Percentiles rank a stretch among this genome's conserved stretches.
phyloP scores from a whole-genome alignment of 139 green algal genomes.

The Chlamydomonas sp. region DNA sequence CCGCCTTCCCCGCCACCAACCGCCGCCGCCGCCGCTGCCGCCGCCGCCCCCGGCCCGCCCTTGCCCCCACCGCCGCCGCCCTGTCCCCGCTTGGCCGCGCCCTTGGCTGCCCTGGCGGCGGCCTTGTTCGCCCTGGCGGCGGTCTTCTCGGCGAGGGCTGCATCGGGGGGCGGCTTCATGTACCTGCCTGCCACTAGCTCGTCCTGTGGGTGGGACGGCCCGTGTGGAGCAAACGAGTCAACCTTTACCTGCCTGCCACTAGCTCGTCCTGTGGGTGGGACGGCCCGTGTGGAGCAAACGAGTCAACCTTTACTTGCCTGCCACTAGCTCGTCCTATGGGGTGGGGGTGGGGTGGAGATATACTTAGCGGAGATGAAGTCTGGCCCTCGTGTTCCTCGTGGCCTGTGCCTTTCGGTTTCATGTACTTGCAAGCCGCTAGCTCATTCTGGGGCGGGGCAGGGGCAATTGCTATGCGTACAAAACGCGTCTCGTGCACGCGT shows the following conservation, averaged over 20 bases:
- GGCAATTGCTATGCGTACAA: too few species aligned
- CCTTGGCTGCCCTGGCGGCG: constrained; percentile 31
- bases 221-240: background rate
- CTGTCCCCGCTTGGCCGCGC: background rate
- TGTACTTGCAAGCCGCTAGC: too few species aligned
- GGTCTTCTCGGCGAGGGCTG: constrained; percentile 70
- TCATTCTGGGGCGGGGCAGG: too few species aligned
- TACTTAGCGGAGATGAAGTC: too few species aligned
- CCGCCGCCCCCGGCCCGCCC: constrained; percentile 10
- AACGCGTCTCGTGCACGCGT: too few species aligned
- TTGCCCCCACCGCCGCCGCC: background rate
- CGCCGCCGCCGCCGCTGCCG: background rate
- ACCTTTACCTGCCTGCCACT: constrained; percentile 63
- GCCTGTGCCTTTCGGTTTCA: too few species aligned
- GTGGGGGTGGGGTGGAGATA: background rate
- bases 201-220: constrained; percentile 53
- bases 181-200: constrained; percentile 76
- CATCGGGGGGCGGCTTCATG: constrained; percentile 75
- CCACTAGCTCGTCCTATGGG: constrained; percentile 79
- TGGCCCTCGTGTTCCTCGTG: too few species aligned
- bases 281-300: background rate
- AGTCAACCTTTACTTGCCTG: constrained; percentile 48
- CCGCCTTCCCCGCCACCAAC: background rate
- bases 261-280: constrained; percentile 75
- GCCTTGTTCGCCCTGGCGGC: constrained; percentile 71